Evolutionary conservation across 768 basidiomycete species (phyloP).

Genomic region (Trametes gibbosa): DNA sequence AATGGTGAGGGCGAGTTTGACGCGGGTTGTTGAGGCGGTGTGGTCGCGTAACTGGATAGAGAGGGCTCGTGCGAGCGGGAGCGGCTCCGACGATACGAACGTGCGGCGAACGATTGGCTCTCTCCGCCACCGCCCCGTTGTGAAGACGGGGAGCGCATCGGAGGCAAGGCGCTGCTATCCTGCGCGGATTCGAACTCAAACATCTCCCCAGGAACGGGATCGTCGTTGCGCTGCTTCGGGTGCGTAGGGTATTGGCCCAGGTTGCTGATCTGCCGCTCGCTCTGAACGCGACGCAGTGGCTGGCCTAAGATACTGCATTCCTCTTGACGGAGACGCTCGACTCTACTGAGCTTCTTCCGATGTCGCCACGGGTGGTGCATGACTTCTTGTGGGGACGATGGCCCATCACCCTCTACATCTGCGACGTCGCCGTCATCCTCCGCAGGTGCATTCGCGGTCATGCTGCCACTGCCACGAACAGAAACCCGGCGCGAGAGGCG

Average conservation of each 20-base stretch:
- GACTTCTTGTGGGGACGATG: slow-evolving; percentile 2
- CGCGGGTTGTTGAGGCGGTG: not conserved
- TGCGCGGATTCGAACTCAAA: slow-evolving; percentile 29
- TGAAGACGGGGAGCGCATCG: not conserved
- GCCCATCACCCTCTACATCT: slow-evolving; percentile 39
- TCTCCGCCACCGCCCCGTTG: not conserved
- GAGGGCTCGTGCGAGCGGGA: slow-evolving; percentile 13
- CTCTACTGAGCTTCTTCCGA: slow-evolving; percentile 41
- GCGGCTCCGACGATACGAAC: slow-evolving; percentile 10
- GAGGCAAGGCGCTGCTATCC: not conserved
- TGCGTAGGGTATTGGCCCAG: slow-evolving; percentile 32
- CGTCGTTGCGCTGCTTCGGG: slow-evolving; percentile 35
- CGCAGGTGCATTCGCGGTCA: slow-evolving; percentile 1
- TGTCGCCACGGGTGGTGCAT: slow-evolving; percentile 29
- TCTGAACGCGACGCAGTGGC: slow-evolving; percentile 61
- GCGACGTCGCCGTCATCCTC: slow-evolving; percentile 40
- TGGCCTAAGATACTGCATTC: slow-evolving; percentile 36
- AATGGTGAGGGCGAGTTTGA: not conserved
- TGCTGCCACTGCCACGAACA: slow-evolving; percentile 14
- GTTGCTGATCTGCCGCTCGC: slow-evolving; percentile 51
- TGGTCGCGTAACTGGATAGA: not conserved
- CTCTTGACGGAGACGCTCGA: slow-evolving; percentile 40
- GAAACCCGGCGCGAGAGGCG: slow-evolving; percentile 57
- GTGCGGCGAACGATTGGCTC: slow-evolving; percentile 11
- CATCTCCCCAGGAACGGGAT: slow-evolving; percentile 27